phyloP scores from a whole-genome alignment of 2,329 filamentous ascomycete genomes.

The Pseudocercospora fijiensis region DNA sequence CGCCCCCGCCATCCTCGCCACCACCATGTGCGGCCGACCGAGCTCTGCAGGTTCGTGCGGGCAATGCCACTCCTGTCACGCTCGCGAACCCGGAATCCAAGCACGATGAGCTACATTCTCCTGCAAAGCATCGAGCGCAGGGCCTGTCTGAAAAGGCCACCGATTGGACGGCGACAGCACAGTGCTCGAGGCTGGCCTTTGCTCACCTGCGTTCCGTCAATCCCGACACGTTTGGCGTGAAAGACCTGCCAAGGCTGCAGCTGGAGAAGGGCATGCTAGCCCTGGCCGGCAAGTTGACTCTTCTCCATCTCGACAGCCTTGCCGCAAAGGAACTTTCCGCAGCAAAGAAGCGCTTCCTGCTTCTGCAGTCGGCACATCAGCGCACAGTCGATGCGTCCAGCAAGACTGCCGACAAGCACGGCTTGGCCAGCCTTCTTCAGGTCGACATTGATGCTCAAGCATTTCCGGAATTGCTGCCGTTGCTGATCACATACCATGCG shows the following conservation, averaged over 20 bases:
- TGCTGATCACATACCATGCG: slow-evolving; percentile 64
- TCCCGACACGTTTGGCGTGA: slow-evolving; percentile 49
- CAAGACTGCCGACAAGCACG: slow-evolving; percentile 41
- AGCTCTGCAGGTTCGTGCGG: slow-evolving; percentile 47
- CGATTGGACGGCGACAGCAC: slow-evolving; percentile 52
- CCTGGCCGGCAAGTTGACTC: slow-evolving; percentile 64
- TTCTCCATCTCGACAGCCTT: slow-evolving; percentile 63
- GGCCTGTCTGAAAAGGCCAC: not conserved
- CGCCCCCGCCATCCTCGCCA: slow-evolving; percentile 18
- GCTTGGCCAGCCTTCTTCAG: slow-evolving; percentile 61
- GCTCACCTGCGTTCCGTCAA: slow-evolving; percentile 61
- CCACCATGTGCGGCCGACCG: slow-evolving; percentile 22
- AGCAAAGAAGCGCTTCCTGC: slow-evolving; percentile 63
- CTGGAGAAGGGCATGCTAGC: slow-evolving; percentile 72
- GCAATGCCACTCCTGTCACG: slow-evolving; percentile 48
- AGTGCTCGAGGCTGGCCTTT: slow-evolving; percentile 70
- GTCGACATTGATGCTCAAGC: slow-evolving; percentile 53
- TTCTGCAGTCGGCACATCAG: not conserved
- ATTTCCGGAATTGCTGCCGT: slow-evolving; percentile 43
- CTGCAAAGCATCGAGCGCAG: slow-evolving; percentile 9
- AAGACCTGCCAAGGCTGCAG: slow-evolving; percentile 62
- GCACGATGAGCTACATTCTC: slow-evolving; percentile 50
- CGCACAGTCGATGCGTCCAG: not conserved
- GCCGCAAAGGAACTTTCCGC: slow-evolving; percentile 67
- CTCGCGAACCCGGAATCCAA: not conserved